Evolutionary conservation across 768 basidiomycete species (phyloP).

Genomic region (Pulveroboletus sp.): DNA sequence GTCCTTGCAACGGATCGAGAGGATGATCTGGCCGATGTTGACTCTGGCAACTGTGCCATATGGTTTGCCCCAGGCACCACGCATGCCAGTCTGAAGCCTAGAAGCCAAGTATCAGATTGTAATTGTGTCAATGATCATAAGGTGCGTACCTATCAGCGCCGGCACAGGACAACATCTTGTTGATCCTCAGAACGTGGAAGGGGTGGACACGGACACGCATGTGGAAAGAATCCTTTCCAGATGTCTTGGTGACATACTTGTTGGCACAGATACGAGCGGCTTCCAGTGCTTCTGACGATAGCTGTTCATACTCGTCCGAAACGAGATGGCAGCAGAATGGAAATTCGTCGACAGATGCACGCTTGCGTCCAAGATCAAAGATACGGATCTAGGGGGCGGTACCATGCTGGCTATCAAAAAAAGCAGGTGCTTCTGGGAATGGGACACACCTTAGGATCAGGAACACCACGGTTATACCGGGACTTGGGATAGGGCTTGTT

Average conservation of each 20-base stretch:
- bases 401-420: not conserved
- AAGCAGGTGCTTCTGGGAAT: not conserved
- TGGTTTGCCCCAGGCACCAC: slow-evolving; percentile 99
- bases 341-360: slow-evolving; percentile 95
- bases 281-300: slow-evolving; percentile 93
- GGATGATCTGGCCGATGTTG: slow-evolving; percentile 94
- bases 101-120: not conserved
- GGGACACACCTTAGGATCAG: slow-evolving; percentile 75
- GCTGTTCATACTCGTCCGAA: slow-evolving; percentile 97
- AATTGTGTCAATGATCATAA: too few relatives aligned
- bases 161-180: slow-evolving; percentile 99
- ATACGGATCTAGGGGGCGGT: slow-evolving; percentile 72
- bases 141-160: slow-evolving; percentile 83
- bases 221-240: slow-evolving; percentile 99
- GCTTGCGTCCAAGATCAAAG: slow-evolving; percentile 94
- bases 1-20: slow-evolving; percentile 90
- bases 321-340: slow-evolving; percentile 96
- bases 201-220: slow-evolving; percentile 95
- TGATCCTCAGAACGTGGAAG: slow-evolving; percentile 98
- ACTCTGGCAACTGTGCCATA: slow-evolving; percentile 95
- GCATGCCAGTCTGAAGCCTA: slow-evolving; percentile 95
- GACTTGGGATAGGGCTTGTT: slow-evolving; percentile 98
- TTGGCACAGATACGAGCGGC: slow-evolving; percentile 99
- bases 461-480: slow-evolving; percentile 97
- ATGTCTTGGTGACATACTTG: slow-evolving; percentile 98